phyloP scores from a whole-genome alignment of 2,329 filamentous ascomycete genomes.

The Podosphaera xanthii region DNA sequence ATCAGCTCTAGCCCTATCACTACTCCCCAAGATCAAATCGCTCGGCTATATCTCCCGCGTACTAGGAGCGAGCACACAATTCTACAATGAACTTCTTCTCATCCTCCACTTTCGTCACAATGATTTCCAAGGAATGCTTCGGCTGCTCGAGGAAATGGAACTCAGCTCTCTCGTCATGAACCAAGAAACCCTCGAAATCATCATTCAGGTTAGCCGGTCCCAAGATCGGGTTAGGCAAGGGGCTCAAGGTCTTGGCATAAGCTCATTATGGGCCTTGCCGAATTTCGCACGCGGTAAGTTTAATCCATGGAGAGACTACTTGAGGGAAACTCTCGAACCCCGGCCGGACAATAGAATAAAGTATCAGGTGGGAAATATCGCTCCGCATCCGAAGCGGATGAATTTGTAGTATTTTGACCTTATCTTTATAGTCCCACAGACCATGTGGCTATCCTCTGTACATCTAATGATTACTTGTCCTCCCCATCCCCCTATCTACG shows the following conservation, averaged over 20 bases:
- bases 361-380: too few species aligned
- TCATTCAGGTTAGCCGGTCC: constrained; percentile 8
- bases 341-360: too few species aligned
- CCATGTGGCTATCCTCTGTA: too few species aligned
- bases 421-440: too few species aligned
- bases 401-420: too few species aligned
- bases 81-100: constrained; percentile 44
- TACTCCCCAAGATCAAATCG: constrained; percentile 44
- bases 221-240: constrained; percentile 3
- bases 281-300: background rate
- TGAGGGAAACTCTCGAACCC: background rate
- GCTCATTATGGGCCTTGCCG: background rate
- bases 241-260: background rate
- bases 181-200: constrained; percentile 13
- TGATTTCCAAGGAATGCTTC: constrained; percentile 19
- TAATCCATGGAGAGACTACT: background rate
- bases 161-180: constrained; percentile 13
- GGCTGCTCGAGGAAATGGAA: constrained; percentile 15
- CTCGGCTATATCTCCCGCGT: constrained; percentile 48
- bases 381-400: too few species aligned
- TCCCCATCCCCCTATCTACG: too few species aligned
- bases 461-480: too few species aligned
- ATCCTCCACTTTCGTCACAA: constrained; percentile 38
- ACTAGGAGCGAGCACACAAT: constrained; percentile 42
- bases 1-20: constrained; percentile 33